Percentiles rank a stretch among this genome's conserved stretches.
These are phyloP conservation scores for Arthrobotrys sinensis DNA, from an alignment of 2,329 filamentous ascomycete genomes.

Conservation along the genomic window DNA sequence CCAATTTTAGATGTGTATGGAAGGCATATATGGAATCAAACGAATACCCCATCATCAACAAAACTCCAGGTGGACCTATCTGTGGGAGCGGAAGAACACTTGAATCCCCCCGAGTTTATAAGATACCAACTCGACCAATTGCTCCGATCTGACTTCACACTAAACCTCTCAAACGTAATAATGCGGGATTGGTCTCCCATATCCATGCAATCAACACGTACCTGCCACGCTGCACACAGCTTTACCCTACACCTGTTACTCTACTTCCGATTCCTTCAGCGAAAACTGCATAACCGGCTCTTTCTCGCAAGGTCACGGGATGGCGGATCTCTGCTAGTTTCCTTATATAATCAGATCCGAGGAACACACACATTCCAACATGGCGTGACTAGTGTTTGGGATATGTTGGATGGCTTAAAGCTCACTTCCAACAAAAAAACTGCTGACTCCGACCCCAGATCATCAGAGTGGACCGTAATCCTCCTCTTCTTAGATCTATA, in stretches of 20 bases:
- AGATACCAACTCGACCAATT: slow-evolving; percentile 43
- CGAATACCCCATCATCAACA: not conserved
- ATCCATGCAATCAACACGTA: not conserved
- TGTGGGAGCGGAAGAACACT: not conserved
- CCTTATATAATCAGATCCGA: slow-evolving; percentile 33
- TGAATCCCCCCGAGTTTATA: slow-evolving; percentile 27
- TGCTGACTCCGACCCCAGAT: not conserved
- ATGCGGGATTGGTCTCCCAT: not conserved
- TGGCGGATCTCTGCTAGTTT: slow-evolving; percentile 17
- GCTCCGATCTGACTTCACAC: slow-evolving; percentile 20
- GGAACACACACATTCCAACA: slow-evolving; percentile 24
- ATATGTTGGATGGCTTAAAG: slow-evolving; percentile 45
- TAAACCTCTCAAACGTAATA: slow-evolving; percentile 28
- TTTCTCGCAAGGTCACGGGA: slow-evolving; percentile 46
- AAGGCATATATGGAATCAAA: not conserved
- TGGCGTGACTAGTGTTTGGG: slow-evolving; percentile 9
- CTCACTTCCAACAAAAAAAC: slow-evolving; percentile 1
- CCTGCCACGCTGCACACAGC: slow-evolving; percentile 19
- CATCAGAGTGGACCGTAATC: slow-evolving; percentile 85
- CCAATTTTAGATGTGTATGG: slow-evolving; percentile 28
- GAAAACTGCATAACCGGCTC: slow-evolving; percentile 49
- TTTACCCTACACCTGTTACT: slow-evolving; percentile 35
- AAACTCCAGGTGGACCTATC: not conserved
- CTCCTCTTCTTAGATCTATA: slow-evolving; percentile 95
- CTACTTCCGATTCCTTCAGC: slow-evolving; percentile 44